Evolutionary conservation across 2,329 filamentous ascomycete species (phyloP), one percentile per base, ranked within the genome.

Genomic region (Monosporascus sp.): DNA sequence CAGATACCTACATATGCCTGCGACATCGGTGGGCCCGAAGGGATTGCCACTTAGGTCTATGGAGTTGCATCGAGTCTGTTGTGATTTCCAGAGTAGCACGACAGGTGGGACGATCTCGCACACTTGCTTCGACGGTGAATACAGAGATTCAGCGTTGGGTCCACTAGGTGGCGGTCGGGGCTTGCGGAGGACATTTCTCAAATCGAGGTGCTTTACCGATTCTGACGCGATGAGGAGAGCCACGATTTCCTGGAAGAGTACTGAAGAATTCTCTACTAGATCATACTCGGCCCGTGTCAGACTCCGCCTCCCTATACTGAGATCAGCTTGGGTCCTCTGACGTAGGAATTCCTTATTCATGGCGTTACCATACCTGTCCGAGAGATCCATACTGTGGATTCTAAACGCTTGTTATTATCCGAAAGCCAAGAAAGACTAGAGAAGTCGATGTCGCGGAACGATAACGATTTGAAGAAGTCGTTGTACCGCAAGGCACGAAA

Each of bases 381-480:
- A 41, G 76, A 82, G 40, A 79, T 71, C 58, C 78, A 79, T 5
- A 76, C 77, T 9, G 80, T 73, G 24, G 73, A 72, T 54, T 77
- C 74, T 20, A 72, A 73, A 38, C 76, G 73, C 5, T 71, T 68
- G 2, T 69, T 63, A 44, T 72, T 72, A 55, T 83, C 80, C 47
- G 71, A 71, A 35, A 64, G 60, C 37, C 69, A 68, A 41, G 69
- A 66, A 1, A 78, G 65, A 17, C 61, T 66, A 1, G 73, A 74
- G 20, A 84, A 69, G 57, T 82, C 76, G 16, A 83, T 72, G 50
- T 78, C 73, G 9, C 70, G 66, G 56, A 84, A 81, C 2, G 78
- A 82, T n/a, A 84, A 65, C 1, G 79, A 78, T 54, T 78, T 79
- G 66, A 84, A 83, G 59, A 78, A 83, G 57, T 79, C 80, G 51